Conservation (phyloP, 1,284 basidiomycete genomes). For the Sporisorium iseilematis-ciliati region DNA sequence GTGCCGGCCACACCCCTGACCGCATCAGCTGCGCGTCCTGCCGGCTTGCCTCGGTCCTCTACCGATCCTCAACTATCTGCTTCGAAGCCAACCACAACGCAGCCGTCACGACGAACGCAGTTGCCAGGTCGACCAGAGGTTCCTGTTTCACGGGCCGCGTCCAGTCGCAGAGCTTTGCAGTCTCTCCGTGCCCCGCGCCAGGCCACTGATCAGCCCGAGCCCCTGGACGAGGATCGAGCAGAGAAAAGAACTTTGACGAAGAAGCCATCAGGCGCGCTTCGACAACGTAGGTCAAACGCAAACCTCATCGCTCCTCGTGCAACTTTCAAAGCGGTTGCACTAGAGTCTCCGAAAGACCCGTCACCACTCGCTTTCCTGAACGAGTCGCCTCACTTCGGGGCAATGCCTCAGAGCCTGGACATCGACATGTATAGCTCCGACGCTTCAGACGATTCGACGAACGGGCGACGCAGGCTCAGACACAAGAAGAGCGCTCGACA, state of each 20-base stretch:
- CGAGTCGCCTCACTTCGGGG: slow-evolving; percentile 17
- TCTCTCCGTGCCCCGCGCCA: slow-evolving; percentile 23
- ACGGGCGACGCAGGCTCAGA: slow-evolving; percentile 17
- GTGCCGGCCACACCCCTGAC: slow-evolving; percentile 19
- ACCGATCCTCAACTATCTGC: slow-evolving; percentile 48
- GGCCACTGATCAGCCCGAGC: not conserved
- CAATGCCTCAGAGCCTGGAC: slow-evolving; percentile 21
- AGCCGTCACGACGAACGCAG: slow-evolving; percentile 10
- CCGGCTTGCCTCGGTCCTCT: slow-evolving; percentile 36
- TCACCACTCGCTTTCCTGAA: slow-evolving; percentile 9
- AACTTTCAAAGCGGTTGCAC: slow-evolving; percentile 22
- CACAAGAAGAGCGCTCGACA: slow-evolving; percentile 59
- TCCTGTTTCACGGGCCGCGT: not conserved
- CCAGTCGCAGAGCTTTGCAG: slow-evolving; percentile 24
- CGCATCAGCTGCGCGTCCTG: slow-evolving; percentile 12
- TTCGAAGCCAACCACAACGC: slow-evolving; percentile 28
- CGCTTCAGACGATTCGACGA: slow-evolving; percentile 28
- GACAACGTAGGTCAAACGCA: slow-evolving; percentile 17
- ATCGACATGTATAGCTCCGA: slow-evolving; percentile 52
- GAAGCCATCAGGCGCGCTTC: slow-evolving; percentile 13
- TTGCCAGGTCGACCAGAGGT: not conserved
- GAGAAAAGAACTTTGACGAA: not conserved
- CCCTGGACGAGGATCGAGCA: not conserved
- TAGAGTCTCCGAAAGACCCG: slow-evolving; percentile 19
- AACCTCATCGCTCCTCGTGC: slow-evolving; percentile 30